Evolutionary conservation across 805 yeast genomes (phyloP), one percentile per base, ranked within the genome.

Genomic region (Saccharomycopsis fodiens): DNA sequence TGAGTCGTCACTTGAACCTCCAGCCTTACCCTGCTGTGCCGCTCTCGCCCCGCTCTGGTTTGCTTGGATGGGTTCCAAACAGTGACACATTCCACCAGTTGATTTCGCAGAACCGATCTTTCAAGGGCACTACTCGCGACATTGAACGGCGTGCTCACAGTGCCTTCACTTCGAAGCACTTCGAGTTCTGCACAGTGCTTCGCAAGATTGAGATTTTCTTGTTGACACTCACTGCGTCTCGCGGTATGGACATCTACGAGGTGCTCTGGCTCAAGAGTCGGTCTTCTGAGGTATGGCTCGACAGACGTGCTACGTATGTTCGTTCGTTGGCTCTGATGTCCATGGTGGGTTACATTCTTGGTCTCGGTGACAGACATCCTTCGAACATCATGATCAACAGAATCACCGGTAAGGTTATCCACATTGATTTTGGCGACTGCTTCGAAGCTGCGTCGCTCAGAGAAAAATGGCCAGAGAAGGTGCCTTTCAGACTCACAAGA

Each of bases 361-460:
- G 99, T 12, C 71, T 93, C 17, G 99, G 99, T 50, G 99, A 93
- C 62, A 78, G 99, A 51, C 99, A 93, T 64, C 98, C 98, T 22
- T 86, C 97, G 25, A 93, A 93, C 59, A 73, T 93, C 65, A 86
- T 93, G 97, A 75, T 93, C 65, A 95, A 91, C 62, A 70, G 96
- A 52, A 76, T 82, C 41, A 87, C 97, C 0, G 99, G 99, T 51
- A 88, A 91, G 58, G 96, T 93, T 42, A 76, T 93, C 32, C 99
- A 93, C 60, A 91, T 93, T 64, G 99, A 93, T 71, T 93, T 91
- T 65, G 99, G 98, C 54, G 99, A 93, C 61, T 93, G 99, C 74
- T 93, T 93, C 59, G 99, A 93, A 61, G 96, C 97, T 2, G 98
- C 99, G 0, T 88, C 91, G 41, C 66, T 93, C 50, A 77, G 99